Base-by-base conservation (phyloP, 306 rosid species). In the Quercus alba region DNA sequence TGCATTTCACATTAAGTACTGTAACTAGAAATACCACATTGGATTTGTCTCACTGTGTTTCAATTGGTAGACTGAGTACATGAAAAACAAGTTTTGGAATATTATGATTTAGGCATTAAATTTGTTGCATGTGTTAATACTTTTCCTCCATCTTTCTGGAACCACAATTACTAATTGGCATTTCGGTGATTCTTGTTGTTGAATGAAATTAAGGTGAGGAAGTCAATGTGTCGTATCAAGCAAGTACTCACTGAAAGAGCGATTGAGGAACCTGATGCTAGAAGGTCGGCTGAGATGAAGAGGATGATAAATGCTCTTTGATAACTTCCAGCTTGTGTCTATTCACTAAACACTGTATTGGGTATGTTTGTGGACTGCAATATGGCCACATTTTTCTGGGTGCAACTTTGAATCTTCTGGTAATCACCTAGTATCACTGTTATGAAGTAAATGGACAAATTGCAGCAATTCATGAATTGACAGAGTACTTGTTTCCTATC, bases 171-270 rank as follows among this genome's bases (percentile, higher is more conserved):
- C 61, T 73, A 5, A 20, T 31, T 2, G 21, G 21, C 15, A 49
- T 61, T 7, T 30, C 33, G 41, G 67, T 57, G 56, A 56, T 30
- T 52, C 54, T 74, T 82, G 56, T n/a, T 73, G 7, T 74, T 55
- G 10, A 31, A 57, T 5, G 44, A 58, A 51, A 69, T 71, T 81
- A 82, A 95, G 99, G 98, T 95, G 86, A 89, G 99, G 72, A 95
- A 91, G 90, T 93, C 99, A 19, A 91, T 95, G 99, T 95, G 99
- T 76, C 97, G 97, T 80, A 91, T 95, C 89, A 95, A 95, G 88
- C 99, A 95, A 0, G 97, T 95, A 49, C 97, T 93, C 70, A 95
- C 97, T 0, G 99, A 95, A 87, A 90, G 97, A 75, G 99, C 97
- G 71, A 90, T 91, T 49, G 97, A 90, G 14, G 99, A 95, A n/a